Evolutionary conservation across 176 grass and related monocot genomes (phyloP), one percentile per base, ranked within the genome.

Genomic region (Melocanna baccifera): DNA sequence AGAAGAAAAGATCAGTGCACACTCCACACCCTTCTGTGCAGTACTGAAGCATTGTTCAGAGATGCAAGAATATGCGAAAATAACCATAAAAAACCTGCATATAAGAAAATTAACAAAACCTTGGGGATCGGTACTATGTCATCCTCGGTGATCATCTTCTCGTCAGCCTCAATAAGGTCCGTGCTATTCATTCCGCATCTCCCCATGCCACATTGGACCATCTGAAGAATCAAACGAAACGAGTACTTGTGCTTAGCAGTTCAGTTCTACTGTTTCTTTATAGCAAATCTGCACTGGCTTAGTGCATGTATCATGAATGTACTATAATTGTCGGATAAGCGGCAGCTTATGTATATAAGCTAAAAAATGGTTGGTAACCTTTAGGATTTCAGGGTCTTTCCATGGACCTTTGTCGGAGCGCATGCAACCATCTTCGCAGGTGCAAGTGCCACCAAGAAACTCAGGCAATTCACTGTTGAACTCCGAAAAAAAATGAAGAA

Each of bases 391-490:
- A 87, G 89, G 85, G 74, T 98, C 96, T 59, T 98, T 95, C 96
- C 96, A 98, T 14, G 96, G 96, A 7, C 96, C 96, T 86, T 98
- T 98, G 86, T 98, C 96, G 0, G 96, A 98, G 40, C 81, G 87
- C 84, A 95, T 94, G 74, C 96, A 98, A 12, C 96, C 96, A 3
- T 81, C 96, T 89, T 98, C 96, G 65, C 96, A 98, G 64, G 86
- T 90, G 58, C 96, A 98, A 63, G 93, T 92, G 72, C 96, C 96
- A 23, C 96, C 96, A 41, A 98, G 71, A 78, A 98, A 92, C 70
- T 98, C 96, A 11, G 96, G 96, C 83, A 98, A 59, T 79, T 98
- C 93, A 75, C 96, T 98, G 78, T 66, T 1, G 13, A 59, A 9
- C 11, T 13, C 61, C 34, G 5, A 28, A 43, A 72, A 19, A 42